Conservation (phyloP, 805 yeast species). For the Starmerella ratchasimensis region DNA sequence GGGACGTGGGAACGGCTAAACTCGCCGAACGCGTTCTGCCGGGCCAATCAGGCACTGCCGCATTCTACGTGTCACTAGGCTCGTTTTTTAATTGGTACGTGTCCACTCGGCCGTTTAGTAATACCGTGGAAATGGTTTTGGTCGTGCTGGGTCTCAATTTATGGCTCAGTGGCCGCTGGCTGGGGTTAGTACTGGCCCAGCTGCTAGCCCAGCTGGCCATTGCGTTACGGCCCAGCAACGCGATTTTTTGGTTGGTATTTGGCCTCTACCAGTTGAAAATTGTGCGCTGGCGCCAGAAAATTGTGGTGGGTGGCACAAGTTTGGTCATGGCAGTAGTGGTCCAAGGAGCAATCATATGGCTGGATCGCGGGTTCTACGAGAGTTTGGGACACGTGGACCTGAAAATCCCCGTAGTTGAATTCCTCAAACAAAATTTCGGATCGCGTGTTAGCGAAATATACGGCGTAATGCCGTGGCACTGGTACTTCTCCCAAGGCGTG, state of each 20-base stretch:
- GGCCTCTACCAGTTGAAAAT: slow-evolving; percentile 30
- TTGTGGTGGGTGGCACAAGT: neutral
- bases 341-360: slow-evolving; percentile 3
- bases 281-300: neutral
- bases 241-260: slow-evolving; percentile 54
- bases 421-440: slow-evolving; percentile 11
- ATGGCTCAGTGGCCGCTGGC: slow-evolving; percentile 47
- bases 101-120: slow-evolving; percentile 72
- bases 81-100: slow-evolving; percentile 76
- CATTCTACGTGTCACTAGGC: slow-evolving; percentile 33
- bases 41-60: neutral
- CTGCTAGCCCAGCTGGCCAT: slow-evolving; percentile 47
- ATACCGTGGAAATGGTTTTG: slow-evolving; percentile 61
- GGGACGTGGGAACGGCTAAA: slow-evolving; percentile 47
- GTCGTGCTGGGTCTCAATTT: slow-evolving; percentile 51
- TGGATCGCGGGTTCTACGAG: slow-evolving; percentile 7
- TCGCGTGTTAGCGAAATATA: slow-evolving; percentile 30
- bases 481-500: slow-evolving; percentile 67
- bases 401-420: slow-evolving; percentile 10
- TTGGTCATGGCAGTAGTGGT: slow-evolving; percentile 1
- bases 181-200: slow-evolving; percentile 27
- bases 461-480: slow-evolving; percentile 74
- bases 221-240: slow-evolving; percentile 74
- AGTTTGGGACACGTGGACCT: neutral
- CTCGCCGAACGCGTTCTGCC: slow-evolving; percentile 30